phyloP scores from a whole-genome alignment of 75 land plant species.

The Cupressus sempervirens region DNA sequence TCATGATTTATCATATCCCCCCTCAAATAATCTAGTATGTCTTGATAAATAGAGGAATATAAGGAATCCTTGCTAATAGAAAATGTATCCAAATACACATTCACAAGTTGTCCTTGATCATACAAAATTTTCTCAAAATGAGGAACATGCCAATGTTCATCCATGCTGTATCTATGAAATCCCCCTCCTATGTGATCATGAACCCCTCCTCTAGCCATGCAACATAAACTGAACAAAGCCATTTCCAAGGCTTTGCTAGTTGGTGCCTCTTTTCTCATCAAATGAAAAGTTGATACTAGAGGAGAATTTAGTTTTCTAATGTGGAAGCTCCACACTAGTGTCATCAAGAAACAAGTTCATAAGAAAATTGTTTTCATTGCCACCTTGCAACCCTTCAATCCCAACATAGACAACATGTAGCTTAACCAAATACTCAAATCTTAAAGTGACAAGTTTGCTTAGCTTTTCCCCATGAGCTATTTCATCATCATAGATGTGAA shows the following conservation, averaged over 20 bases:
- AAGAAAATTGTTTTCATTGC: constrained; percentile 42
- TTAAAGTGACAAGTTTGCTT: constrained; percentile 57
- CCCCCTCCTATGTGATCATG: no score
- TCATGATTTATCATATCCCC: neutral
- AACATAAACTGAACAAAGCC: no score
- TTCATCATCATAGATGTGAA: constrained; percentile 74
- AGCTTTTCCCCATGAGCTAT: constrained; percentile 24
- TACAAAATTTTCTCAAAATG: no score
- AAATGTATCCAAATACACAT: no score
- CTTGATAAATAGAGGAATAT: no score
- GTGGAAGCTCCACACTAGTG: constrained; percentile 90
- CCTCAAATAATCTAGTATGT: no score
- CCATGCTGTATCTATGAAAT: no score
- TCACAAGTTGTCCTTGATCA: no score
- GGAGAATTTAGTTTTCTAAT: constrained; percentile 68
- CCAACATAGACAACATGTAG: constrained; percentile 88
- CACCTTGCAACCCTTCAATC: constrained; percentile 53
- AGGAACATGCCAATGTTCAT: no score
- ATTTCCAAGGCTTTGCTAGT: no score
- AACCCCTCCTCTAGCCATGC: no score
- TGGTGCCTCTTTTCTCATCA: constrained; percentile 54
- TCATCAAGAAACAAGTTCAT: constrained; percentile 95
- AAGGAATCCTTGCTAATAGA: no score
- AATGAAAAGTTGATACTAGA: constrained; percentile 44
- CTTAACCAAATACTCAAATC: constrained; percentile 80